Evolutionary conservation across 2,329 filamentous ascomycete species (phyloP), one percentile per base, ranked within the genome.

Genomic region (Calonectria leucothoes): DNA sequence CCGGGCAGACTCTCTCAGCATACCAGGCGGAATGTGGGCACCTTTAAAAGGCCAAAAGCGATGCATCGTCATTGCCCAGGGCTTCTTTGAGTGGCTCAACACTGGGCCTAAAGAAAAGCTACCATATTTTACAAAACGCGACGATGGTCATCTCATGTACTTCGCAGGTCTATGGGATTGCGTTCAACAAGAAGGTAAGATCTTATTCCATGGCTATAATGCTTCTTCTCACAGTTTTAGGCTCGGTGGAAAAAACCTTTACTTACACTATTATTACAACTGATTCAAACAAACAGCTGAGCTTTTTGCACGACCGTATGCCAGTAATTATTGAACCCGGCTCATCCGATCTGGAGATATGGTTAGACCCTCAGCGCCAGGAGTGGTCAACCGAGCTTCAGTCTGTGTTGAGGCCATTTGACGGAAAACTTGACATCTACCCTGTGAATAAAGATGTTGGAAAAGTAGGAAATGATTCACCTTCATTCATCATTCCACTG

Each of bases 241-340:
- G 69, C 35, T 76, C 79, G 55, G 88, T 91, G 3, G 89, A 94
- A 75, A 94, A 93, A 82, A 85, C 92, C 6, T 98, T 96, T 82
- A 97, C 95, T 0, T 99, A 98, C 84, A 96, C 96, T 2, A 92
- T 99, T 82, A 96, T 98, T 83, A 99, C 97, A 1, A 98, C 96
- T 1, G 90, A 93, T 73, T 94, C 95, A 10, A 98, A 96, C 80
- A 88, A 92, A 75, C 94, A 96, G 82, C 88, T 98, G 63, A 92
- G 89, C 33, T 98, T 98, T 77, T 87, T 99, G 23, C 97, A 99
- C 82, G 94, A 98, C 81, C 93, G 97, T 20, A 99, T 99, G 97
- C 97, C 97, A 0, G 96, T 98, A 7, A 94, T 98, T 35, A 84
- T 99, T 0, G 93, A 98, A 7, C 92, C 94, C 6, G 92, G 92